A percentile compares a stretch with the other conserved stretches of the same genome.
Conservation (phyloP, 2,329 filamentous ascomycete species). For the Talaromyces sp. region DNA sequence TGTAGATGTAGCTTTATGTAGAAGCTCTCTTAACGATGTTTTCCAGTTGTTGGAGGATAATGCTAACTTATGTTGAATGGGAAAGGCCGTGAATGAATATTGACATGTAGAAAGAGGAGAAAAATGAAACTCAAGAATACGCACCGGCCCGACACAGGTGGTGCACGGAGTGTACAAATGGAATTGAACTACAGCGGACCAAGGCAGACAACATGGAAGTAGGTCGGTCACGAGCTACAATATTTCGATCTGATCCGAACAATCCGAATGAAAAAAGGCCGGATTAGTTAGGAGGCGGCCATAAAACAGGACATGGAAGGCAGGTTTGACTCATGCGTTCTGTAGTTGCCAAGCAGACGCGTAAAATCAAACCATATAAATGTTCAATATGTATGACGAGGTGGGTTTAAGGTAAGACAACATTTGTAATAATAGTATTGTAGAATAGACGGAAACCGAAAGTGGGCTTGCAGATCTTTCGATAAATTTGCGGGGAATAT, state of each 20-base stretch:
- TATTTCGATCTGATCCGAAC: neutral
- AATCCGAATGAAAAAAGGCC: neutral
- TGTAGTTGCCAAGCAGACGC: neutral
- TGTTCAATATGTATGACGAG: neutral
- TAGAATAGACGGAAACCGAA: neutral
- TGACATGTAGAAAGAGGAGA: neutral
- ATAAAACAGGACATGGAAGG: neutral
- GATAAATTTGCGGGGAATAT: neutral
- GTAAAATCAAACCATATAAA: neutral
- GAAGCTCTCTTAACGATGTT: neutral
- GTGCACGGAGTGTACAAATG: neutral
- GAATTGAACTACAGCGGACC: neutral
- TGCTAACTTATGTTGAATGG: neutral
- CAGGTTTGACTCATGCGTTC: neutral
- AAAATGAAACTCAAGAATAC: neutral
- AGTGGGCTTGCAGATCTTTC: neutral
- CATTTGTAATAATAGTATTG: neutral
- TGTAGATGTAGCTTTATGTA: neutral
- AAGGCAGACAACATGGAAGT: neutral
- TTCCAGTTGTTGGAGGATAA: neutral
- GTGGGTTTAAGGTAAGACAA: constrained; percentile 1
- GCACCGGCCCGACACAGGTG: neutral
- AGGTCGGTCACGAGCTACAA: neutral
- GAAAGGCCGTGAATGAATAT: constrained; percentile 1
- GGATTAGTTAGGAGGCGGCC: neutral